Evolutionary conservation across 2,329 filamentous ascomycete species (phyloP).

Genomic region (Cercospora sp.): DNA sequence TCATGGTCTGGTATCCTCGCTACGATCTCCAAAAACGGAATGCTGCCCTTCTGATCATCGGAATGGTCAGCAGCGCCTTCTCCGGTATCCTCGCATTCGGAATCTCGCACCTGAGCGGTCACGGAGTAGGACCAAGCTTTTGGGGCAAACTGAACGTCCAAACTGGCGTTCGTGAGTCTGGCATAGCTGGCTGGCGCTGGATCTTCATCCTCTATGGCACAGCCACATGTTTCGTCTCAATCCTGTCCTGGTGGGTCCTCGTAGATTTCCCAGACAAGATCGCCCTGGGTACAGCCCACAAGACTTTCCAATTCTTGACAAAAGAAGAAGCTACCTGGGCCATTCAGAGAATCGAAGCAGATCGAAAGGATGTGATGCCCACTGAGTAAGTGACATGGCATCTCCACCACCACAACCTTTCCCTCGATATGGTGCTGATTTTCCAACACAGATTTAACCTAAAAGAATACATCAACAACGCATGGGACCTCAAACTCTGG

Average conservation of each 20-base stretch:
- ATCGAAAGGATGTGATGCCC: conserved; percentile 19
- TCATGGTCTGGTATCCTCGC: conserved; percentile 51
- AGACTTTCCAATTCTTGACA: conserved; percentile 8
- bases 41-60: conserved; percentile 28
- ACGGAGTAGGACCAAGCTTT: conserved; percentile 8
- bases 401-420: not conserved
- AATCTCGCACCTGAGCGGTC: conserved; percentile 45
- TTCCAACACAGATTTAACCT: conserved; percentile 7
- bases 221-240: conserved; percentile 2
- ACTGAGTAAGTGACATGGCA: not conserved
- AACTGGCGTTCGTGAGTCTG: not conserved
- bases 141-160: conserved; percentile 36
- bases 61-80: conserved; percentile 51
- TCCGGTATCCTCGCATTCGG: conserved; percentile 54
- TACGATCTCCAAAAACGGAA: conserved; percentile 43
- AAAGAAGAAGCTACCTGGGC: conserved; percentile 19
- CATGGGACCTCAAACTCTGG: conserved; percentile 16
- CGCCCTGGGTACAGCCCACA: conserved; percentile 3
- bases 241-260: conserved; percentile 8
- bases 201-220: conserved; percentile 21
- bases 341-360: conserved; percentile 15
- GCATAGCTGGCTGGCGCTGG: conserved; percentile 28
- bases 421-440: no score
- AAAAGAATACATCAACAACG: conserved; percentile 6
- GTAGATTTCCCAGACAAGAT: conserved; percentile 23